Conservation (phyloP, 1,139 yeast genomes). For the Candida pseudoviswanathii region DNA sequence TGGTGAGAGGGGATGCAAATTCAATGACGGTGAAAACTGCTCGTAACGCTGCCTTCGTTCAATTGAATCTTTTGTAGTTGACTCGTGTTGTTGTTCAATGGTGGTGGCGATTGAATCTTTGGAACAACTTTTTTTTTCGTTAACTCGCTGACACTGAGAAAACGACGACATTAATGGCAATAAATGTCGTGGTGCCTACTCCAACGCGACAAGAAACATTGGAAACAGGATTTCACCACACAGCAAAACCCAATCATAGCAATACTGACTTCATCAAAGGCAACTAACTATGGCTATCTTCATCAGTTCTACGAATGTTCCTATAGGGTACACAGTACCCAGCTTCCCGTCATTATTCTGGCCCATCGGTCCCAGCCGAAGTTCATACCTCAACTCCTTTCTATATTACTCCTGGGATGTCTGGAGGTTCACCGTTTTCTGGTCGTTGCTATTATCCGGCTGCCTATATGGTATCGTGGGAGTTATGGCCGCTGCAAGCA, state of each 20-base stretch:
- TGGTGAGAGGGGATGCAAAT: neutral
- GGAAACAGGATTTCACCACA: no score
- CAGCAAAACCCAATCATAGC: no score
- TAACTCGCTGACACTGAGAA: neutral
- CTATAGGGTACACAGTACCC: constrained; percentile 83
- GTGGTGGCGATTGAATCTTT: constrained; percentile 1
- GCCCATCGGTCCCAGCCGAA: constrained; percentile 56
- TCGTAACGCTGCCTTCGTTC: neutral
- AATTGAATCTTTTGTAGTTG: constrained; percentile 1
- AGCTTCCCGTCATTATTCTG: constrained; percentile 78
- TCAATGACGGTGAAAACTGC: neutral
- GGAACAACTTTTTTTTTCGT: neutral
- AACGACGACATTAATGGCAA: neutral
- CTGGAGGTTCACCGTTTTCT: constrained; percentile 81
- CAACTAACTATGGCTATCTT: constrained; percentile 21
- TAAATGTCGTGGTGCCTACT: neutral
- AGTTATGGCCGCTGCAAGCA: constrained; percentile 53
- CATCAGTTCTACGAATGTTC: constrained; percentile 51
- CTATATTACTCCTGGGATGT: constrained; percentile 73
- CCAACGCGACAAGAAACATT: neutral
- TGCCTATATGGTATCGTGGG: constrained; percentile 71
- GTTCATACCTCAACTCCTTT: constrained; percentile 51
- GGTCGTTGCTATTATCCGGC: constrained; percentile 74
- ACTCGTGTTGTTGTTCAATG: neutral
- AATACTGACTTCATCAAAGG: no score